Evolutionary conservation across 805 yeast species (phyloP).

Genomic region (Yamadazyma endophytica): DNA sequence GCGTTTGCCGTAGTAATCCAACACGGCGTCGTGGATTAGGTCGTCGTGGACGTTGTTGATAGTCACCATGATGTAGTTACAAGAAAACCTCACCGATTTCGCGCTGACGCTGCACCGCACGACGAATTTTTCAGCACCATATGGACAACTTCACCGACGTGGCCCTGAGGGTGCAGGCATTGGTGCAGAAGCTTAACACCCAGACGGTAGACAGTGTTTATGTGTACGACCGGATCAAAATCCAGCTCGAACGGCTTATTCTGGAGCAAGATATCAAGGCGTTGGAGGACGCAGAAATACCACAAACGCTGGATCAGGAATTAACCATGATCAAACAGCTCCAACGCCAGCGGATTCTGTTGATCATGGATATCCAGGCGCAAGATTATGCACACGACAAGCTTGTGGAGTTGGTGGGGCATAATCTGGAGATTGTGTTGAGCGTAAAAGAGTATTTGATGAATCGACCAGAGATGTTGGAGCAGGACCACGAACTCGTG

Average conservation of each 20-base stretch:
- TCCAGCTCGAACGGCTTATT: too few relatives aligned
- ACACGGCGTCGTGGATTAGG: conserved; percentile 91
- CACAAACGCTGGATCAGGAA: too few relatives aligned
- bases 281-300: too few relatives aligned
- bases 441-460: conserved; percentile 28
- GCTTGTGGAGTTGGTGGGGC: conserved; percentile 27
- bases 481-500: conserved; percentile 9
- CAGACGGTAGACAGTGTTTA: too few relatives aligned
- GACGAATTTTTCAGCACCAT: too few relatives aligned
- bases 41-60: conserved; percentile 91
- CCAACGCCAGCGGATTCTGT: conserved; percentile 24
- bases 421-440: conserved; percentile 29
- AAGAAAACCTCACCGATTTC: too few relatives aligned
- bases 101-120: too few relatives aligned
- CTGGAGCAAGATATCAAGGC: too few relatives aligned
- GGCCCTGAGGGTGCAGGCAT: too few relatives aligned
- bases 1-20: conserved; percentile 94
- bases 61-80: conserved; percentile 52
- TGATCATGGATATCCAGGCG: conserved; percentile 36
- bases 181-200: too few relatives aligned
- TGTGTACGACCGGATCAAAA: too few relatives aligned
- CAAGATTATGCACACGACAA: conserved; percentile 30
- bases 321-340: conserved; percentile 13
- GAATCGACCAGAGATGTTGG: conserved; percentile 14
- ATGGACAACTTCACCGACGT: too few relatives aligned